Base-by-base conservation (phyloP, 2,329 filamentous ascomycete species). In the Penicillium glabrum region DNA sequence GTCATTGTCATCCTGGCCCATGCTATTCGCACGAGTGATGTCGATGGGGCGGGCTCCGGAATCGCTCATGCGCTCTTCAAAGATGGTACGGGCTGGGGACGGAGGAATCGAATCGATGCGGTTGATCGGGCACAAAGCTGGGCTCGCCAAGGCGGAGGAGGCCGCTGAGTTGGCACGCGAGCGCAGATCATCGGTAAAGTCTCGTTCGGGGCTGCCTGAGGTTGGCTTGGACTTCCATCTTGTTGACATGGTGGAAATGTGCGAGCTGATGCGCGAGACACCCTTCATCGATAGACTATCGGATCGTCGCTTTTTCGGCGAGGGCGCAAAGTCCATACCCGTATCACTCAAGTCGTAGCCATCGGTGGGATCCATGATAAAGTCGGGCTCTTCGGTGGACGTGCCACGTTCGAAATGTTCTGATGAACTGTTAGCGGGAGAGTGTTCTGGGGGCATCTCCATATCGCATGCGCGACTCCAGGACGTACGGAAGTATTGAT, bases 171-270 rank as follows among this genome's bases (percentile, higher is more conserved):
- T 74, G 23, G 75, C 73, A 41, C 76, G 75, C 45, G 76, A 77
- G 27, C 73, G 71, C 43, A 75, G 59, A 27, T 69, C 67, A 47
- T 74, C 69, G 21, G 68, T 58, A 47, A 69, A 69, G 19, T 72
- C 66, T 27, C 61, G 66, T 46, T 71, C 69, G 9, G 64, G 60
- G 21, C 65, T 69, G 3, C 71, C 71, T n/a, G 67, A 80, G 51
- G 58, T 70, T 61, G 61, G 77, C 53, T 67, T 73, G 16, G 72
- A 66, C 55, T 67, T 75, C 73, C 74, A 76, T 39, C 76, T 55
- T 67, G 68, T 61, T 70, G 90, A 91, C 52, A 90, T 79, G n/a
- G 89, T 93, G 1, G 90, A 92, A 1, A 91, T 89, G 52, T 89
- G 85, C 9, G 76, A 74, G 49, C 74, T 69, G 65, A 90, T 90